A percentile compares a stretch with the other conserved stretches of the same genome.
phyloP scores from a whole-genome alignment of 2,329 filamentous ascomycete species.

The Colletotrichum karsti region DNA sequence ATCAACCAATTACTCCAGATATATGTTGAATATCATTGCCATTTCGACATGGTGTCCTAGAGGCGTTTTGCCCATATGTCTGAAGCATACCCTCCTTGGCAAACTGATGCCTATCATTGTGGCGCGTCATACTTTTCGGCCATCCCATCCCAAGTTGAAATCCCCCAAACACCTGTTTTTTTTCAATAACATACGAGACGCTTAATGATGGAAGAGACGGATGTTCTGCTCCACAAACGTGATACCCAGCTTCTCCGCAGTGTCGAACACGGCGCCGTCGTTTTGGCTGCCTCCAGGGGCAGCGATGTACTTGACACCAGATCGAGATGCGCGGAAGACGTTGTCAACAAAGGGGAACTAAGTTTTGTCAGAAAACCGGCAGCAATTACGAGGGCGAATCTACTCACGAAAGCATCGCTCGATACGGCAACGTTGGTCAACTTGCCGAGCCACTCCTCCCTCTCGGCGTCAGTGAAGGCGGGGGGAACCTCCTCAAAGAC shows the following conservation, averaged over 20 bases:
- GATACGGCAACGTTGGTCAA: conserved; percentile 85
- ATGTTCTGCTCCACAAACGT: conserved; percentile 96
- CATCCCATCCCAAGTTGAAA: conserved; percentile 14
- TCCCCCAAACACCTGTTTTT: conserved; percentile 19
- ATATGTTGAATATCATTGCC: conserved; percentile 28
- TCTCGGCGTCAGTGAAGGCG: conserved; percentile 85
- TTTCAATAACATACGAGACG: not conserved
- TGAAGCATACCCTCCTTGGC: not conserved
- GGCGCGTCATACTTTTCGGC: not conserved
- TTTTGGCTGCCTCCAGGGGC: conserved; percentile 92
- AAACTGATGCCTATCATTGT: not conserved
- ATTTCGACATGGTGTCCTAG: not conserved
- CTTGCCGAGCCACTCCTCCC: conserved; percentile 85
- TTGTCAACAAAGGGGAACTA: conserved; percentile 99
- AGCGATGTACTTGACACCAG: conserved; percentile 94
- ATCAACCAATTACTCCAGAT: conserved; percentile 20
- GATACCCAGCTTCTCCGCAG: conserved; percentile 90
- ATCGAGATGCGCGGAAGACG: conserved; percentile 88
- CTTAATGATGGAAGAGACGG: conserved; percentile 92
- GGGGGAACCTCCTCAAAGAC: conserved; percentile 90
- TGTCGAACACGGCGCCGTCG: conserved; percentile 82
- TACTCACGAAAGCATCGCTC: conserved; percentile 91
- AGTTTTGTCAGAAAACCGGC: conserved; percentile 34
- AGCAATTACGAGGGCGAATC: not conserved
- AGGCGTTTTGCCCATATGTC: not conserved